phyloP scores from a whole-genome alignment of 108 stramenopile genomes.

The Fragilariopsis cylindrus region DNA sequence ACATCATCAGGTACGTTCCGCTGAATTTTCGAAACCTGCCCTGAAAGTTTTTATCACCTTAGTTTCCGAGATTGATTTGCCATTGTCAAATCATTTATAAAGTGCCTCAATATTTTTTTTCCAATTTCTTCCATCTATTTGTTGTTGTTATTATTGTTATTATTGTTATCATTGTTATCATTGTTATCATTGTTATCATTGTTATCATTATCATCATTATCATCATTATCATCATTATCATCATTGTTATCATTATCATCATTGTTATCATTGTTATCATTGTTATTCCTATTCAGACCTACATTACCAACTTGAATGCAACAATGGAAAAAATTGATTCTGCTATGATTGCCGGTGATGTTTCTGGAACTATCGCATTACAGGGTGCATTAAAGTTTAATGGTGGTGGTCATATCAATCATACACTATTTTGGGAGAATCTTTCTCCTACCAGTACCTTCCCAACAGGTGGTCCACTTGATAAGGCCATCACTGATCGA shows the following conservation, averaged over 20 bases:
- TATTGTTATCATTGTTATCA: no score
- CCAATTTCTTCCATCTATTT: no score
- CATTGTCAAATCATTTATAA: no score
- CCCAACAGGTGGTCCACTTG: slow-evolving; percentile 61
- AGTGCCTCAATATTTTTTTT: no score
- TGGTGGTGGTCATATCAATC: slow-evolving; percentile 98
- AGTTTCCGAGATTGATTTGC: slow-evolving; percentile 34
- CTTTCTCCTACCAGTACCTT: slow-evolving; percentile 32
- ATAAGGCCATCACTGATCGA: slow-evolving; percentile 64
- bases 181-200: no score
- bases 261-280: no score
- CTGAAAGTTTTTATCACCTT: slow-evolving; percentile 45
- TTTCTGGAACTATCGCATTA: slow-evolving; percentile 69
- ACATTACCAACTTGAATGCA: slow-evolving; percentile 92
- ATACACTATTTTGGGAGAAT: slow-evolving; percentile 98
- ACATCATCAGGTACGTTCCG: slow-evolving; percentile 59
- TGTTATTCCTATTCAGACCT: slow-evolving; percentile 44
- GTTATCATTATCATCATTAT: no score
- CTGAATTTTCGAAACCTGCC: not conserved
- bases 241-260: no score
- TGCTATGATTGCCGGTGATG: slow-evolving; percentile 74
- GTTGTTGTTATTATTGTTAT: no score
- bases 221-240: no score
- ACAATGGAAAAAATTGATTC: slow-evolving; percentile 86
- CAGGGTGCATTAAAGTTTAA: slow-evolving; percentile 96